phyloP scores from a whole-genome alignment of 441 rosid genomes.

The Melastoma candidum region DNA sequence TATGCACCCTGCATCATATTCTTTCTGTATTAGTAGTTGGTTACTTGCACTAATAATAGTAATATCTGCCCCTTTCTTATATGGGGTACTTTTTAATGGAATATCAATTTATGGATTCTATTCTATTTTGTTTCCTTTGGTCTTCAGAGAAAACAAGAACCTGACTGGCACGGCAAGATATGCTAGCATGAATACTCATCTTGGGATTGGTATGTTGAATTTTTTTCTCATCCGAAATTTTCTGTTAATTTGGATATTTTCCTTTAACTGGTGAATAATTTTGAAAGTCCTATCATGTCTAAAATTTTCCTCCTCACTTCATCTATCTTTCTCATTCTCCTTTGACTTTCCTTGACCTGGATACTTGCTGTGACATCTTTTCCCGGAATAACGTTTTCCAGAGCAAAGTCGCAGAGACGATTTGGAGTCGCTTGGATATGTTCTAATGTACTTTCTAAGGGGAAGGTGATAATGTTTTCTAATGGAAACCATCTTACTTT shows the following conservation, averaged over 20 bases:
- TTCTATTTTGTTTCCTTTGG: neutral
- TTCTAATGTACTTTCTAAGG: constrained; percentile 76
- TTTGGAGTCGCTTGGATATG: constrained; percentile 89
- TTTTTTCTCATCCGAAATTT: neutral
- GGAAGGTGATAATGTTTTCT: constrained; percentile 52
- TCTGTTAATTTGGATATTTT: neutral
- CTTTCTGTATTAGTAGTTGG: no score
- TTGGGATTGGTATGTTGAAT: constrained; percentile 67
- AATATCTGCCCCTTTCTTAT: no score
- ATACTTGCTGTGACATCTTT: no score
- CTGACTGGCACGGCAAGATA: constrained; percentile 97
- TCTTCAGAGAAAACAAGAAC: constrained; percentile 86
- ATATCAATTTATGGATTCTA: neutral
- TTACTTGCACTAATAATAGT: no score
- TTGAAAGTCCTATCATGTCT: constrained; percentile 1
- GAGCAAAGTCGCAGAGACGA: constrained; percentile 97
- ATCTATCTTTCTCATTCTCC: no score
- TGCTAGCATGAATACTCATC: constrained; percentile 98
- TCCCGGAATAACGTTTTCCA: constrained; percentile 4
- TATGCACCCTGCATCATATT: no score
- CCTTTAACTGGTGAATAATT: constrained; percentile 5
- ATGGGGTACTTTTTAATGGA: neutral
- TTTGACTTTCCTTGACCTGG: no score
- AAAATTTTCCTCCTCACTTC: no score
- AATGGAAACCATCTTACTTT: neutral